Evolutionary conservation across 208 protist genomes (phyloP).

Genomic region (Leishmania guyanensis): DNA sequence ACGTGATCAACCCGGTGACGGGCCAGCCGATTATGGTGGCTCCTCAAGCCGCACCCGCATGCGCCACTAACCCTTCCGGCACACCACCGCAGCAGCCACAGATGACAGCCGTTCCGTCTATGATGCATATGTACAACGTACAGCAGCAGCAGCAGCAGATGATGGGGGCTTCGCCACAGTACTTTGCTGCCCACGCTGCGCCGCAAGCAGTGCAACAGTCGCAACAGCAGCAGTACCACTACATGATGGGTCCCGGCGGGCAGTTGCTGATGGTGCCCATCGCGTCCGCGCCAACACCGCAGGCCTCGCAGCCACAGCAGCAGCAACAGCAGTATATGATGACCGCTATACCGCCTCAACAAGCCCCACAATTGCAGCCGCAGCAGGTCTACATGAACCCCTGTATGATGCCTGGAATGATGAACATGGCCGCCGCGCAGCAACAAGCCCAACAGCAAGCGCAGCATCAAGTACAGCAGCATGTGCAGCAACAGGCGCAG

Average conservation of each 20-base stretch:
- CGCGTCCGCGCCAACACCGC: conserved; percentile 10
- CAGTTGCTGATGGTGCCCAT: conserved; percentile 45
- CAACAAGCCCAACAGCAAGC: conserved; percentile 19
- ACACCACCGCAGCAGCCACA: conserved; percentile 27
- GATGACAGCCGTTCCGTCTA: conserved; percentile 20
- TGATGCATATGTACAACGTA: conserved; percentile 24
- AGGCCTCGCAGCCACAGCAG: conserved; percentile 4
- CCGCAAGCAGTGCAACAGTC: conserved; percentile 21
- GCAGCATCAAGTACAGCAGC: conserved; percentile 22
- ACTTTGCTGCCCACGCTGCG: conserved; percentile 25
- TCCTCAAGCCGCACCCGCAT: conserved; percentile 2
- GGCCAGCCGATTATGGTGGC: conserved; percentile 30
- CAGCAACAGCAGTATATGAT: conserved; percentile 28
- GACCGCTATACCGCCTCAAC: conserved; percentile 8
- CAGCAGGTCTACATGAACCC: conserved; percentile 38
- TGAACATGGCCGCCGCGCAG: conserved; percentile 23
- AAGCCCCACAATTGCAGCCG: conserved; percentile 24
- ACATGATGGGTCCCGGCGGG: conserved; percentile 38
- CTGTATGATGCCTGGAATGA: conserved; percentile 24
- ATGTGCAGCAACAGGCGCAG: conserved; percentile 18
- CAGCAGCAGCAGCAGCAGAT: conserved; percentile 32
- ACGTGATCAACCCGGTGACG: conserved; percentile 37
- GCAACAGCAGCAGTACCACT: conserved; percentile 43
- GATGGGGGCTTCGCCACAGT: conserved; percentile 24
- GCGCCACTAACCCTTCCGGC: conserved; percentile 7